Evolutionary conservation across 345 rosid genomes (phyloP).

Genomic region (Excoecaria cochinchinensis): DNA sequence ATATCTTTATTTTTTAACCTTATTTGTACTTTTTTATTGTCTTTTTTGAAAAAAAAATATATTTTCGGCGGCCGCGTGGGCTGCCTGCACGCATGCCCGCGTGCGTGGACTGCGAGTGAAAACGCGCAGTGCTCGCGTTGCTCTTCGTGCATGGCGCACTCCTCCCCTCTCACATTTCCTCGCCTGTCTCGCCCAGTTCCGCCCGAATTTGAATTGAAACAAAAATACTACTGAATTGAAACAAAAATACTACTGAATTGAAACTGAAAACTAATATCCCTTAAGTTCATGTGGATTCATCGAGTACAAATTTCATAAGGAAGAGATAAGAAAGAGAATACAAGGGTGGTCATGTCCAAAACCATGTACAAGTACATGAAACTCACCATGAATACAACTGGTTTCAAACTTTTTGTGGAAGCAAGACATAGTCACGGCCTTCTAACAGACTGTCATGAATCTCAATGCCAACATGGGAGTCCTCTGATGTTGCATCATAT

Average conservation of each 20-base stretch:
- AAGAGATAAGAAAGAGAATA: not conserved
- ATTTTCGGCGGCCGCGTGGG: no score
- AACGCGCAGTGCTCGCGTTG: no score
- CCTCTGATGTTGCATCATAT: conserved; percentile 58
- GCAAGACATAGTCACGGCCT: conserved; percentile 95
- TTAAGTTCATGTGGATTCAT: not conserved
- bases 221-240: no score
- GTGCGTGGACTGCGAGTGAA: no score
- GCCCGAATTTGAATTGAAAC: no score
- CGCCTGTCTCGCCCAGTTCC: no score
- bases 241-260: not conserved
- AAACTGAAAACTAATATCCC: not conserved
- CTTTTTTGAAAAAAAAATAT: no score
- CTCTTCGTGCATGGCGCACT: no score
- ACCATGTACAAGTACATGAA: not conserved
- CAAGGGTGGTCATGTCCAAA: not conserved
- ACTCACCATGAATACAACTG: conserved; percentile 78
- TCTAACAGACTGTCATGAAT: conserved; percentile 83
- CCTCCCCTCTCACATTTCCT: no score
- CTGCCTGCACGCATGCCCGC: no score
- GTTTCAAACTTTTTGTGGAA: conserved; percentile 94
- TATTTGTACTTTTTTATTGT: no score
- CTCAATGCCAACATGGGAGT: conserved; percentile 43
- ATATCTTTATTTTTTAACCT: no score
- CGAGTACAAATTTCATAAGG: not conserved